Evolutionary conservation across 2,329 filamentous ascomycete species (phyloP), one percentile per base, ranked within the genome.

Genomic region (Clonostachys chloroleuca): DNA sequence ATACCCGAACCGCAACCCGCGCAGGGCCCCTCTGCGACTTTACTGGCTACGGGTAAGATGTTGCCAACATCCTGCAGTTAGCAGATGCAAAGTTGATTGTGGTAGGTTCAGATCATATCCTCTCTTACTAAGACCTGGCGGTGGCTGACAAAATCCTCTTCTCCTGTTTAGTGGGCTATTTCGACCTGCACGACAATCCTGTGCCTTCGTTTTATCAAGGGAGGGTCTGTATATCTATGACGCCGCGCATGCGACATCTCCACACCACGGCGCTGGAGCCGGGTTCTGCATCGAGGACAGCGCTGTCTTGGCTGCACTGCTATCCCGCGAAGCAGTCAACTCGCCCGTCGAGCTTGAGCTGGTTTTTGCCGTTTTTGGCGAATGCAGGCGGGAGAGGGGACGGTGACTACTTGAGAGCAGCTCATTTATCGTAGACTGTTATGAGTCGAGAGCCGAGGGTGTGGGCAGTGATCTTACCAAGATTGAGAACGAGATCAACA

Each of bases 241-340:
- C 55, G 80, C 82, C 0, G 83, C 82, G 0, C 82, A 86, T 56
- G 80, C 80, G 0, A 77, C 77, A 37, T 78, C 80, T 1, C 82
- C 82, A 0, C 76, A 80, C 37, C 76, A 81, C 40, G 81, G 80
- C 0, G 73, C 80, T 2, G 81, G 81, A 3, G 74, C 77, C 0
- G 78, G 77, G 2, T 73, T 83, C 55, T 78, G 74, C 3, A 75
- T 84, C 48, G 77, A 81, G 52, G 78, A 82, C 48, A 66, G 63
- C 2, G 64, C 65, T 14, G 60, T 73, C 4, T 55, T 74, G 2
- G 67, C 70, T 0, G 65, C 70, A 4, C 56, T 83, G 0, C 61
- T 84, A 0, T 69, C 67, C 1, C 65, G 73, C 34, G 65, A 67
- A 0, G 53, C 65, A 12, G 62, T 72, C 3, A 49, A 52, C 0